Evolutionary conservation across 2,329 filamentous ascomycete genomes (phyloP), one percentile per base, ranked within the genome.

Genomic region (Ceratocystiopsis brevicomis): DNA sequence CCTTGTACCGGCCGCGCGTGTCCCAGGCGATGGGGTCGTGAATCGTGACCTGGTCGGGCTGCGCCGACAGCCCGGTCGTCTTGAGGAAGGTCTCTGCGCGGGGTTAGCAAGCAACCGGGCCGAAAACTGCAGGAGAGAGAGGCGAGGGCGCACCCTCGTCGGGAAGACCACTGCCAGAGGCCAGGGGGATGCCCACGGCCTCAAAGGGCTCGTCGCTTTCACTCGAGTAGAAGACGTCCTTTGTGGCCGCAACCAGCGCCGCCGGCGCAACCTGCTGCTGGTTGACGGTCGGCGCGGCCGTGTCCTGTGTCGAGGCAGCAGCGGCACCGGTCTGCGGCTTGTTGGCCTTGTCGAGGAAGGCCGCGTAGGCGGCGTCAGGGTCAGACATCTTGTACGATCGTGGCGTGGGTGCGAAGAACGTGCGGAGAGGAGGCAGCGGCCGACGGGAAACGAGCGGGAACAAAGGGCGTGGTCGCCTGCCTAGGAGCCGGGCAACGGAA

Each of bases 131-230:
- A 21, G 39, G 6, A 39, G 35, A 44, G 12, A 39, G 25, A 4
- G 17, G 16, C 50, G 16, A 35, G 3, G 25, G 10, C 25, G 8
- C 25, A 30, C 25, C 25, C 25, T 30, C 25, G 25, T 30, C 25
- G 10, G 25, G 25, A 10, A 30, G 25, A 6, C 25, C 10, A 30
- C 10, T 8, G 25, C 25, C 25, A 6, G 25, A 30, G 10, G 65
- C 59, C 62, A 71, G 83, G 50, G 66, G 68, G 51, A 93, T 57
- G 43, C 71, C 74, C 6, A 94, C 82, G 4, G 76, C 74, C 57
- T 81, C 76, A 59, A 93, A 94, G 5, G 80, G 78, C 65, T 92
- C 84, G 57, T 94, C 86, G 30, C 83, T 76, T 46, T 94, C 87
- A 48, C 80, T 90, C 15, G 73, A 60, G 59, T 90, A 93, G 55